Percentiles rank a stretch among this genome's conserved stretches.
Conservation (phyloP, 75 land plant species). For the Adiantum capillusveneris region DNA sequence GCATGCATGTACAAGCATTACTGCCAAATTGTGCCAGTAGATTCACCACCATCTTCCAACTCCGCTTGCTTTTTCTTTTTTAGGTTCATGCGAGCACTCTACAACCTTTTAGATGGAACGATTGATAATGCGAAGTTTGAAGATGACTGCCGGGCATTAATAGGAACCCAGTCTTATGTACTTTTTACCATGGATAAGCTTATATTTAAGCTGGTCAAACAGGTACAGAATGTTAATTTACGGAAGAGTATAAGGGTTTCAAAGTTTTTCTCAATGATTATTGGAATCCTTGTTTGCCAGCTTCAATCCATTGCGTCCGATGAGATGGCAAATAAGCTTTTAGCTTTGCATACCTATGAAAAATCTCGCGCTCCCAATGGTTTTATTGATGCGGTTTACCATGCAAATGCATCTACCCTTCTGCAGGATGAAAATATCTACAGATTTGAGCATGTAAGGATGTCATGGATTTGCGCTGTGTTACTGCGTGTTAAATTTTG, state of each 20-base stretch:
- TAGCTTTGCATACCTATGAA: slow-evolving; percentile 79
- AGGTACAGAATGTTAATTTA: no score
- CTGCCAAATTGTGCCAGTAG: no score
- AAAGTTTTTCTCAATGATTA: not conserved
- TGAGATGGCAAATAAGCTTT: slow-evolving; percentile 76
- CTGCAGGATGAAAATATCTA: slow-evolving; percentile 82
- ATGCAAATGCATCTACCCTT: slow-evolving; percentile 82
- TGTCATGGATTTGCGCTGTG: not conserved
- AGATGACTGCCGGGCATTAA: slow-evolving; percentile 91
- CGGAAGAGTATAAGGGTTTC: not conserved
- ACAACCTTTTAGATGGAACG: slow-evolving; percentile 79
- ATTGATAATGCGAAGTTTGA: slow-evolving; percentile 90
- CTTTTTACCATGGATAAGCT: slow-evolving; percentile 90
- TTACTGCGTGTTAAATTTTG: not conserved
- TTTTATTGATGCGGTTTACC: slow-evolving; percentile 67
- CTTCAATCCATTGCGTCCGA: slow-evolving; percentile 77
- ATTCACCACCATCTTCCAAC: no score
- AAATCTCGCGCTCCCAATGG: slow-evolving; percentile 43
- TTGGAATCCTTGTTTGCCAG: slow-evolving; percentile 20
- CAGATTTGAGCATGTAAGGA: slow-evolving; percentile 75
- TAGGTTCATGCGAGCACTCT: slow-evolving; percentile 72
- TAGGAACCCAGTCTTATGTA: slow-evolving; percentile 96
- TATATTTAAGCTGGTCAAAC: slow-evolving; percentile 87
- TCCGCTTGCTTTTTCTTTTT: not conserved
- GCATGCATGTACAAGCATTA: no score